Evolutionary conservation across 306 rosid genomes (phyloP), one percentile per base, ranked within the genome.

Genomic region (Bauhinia variegata): DNA sequence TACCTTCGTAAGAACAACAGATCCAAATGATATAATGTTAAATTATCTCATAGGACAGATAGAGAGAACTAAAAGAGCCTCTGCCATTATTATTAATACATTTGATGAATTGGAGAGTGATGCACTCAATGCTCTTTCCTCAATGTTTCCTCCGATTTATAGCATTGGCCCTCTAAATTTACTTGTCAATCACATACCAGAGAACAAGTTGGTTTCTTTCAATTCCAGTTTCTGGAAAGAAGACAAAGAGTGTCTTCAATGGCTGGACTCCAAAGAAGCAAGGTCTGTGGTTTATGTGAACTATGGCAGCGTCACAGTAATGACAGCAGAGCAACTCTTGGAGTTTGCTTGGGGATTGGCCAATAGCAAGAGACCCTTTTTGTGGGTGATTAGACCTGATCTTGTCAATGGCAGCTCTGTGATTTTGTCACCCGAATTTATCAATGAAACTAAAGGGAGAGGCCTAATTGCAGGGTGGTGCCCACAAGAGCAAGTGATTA

Each of bases 291-390:
- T 71, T 14, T 71, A 50, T 7, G 62, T 50, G 0, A 60, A 11
- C 38, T 64, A 30, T 17, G 70, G 78, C 0, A 65, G 78, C 3
- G 23, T 55, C 9, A 65, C 78, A 7, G 59, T 54, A 2, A 54
- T 54, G 65, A 63, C 71, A 6, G 4, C 8, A 4, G 32, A 73
- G 1, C 65, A 73, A 11, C n/a, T 73, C 32, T 42, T 23, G n/a
- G 71, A 73, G 31, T 64, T 73, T 54, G 78, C 71, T 1, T 63
- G 78, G 71, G 78, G 71, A 41, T 34, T 63, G 0, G 71, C 71
- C 5, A 36, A 64, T 6, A 73, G 78, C 37, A 19, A 3, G 8
- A 73, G 54, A 11, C 43, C 64, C 42, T 73, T 73, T n/a, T 23
- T 73, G 12, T 73, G 78, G 78, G 14, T 73, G 7, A 64, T 42